Conservation (phyloP, 768 basidiomycete genomes). For the Suillus variegatus region DNA sequence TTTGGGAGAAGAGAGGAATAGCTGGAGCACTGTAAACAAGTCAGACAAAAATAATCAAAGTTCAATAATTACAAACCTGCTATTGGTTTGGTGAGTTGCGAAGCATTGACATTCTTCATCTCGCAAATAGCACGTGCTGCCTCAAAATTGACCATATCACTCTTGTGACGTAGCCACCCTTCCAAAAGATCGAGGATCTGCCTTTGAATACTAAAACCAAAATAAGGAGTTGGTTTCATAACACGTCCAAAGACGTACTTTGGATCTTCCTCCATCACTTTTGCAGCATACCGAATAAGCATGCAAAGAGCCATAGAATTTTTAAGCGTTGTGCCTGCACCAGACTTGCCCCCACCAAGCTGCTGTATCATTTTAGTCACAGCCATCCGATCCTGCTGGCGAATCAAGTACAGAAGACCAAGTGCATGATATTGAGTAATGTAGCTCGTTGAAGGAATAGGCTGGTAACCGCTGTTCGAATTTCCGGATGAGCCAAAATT, state of each 20-base stretch:
- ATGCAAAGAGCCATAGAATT: slow-evolving; percentile 98
- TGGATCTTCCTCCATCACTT: slow-evolving; percentile 97
- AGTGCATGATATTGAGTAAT: slow-evolving; percentile 97
- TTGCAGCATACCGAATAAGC: slow-evolving; percentile 97
- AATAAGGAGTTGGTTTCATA: slow-evolving; percentile 9
- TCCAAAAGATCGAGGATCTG: slow-evolving; percentile 95
- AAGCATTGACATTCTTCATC: slow-evolving; percentile 78
- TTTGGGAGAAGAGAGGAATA: slow-evolving; percentile 96
- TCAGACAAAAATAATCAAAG: slow-evolving; percentile 11
- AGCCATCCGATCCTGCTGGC: slow-evolving; percentile 98
- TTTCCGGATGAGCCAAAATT: slow-evolving; percentile 63
- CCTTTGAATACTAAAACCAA: slow-evolving; percentile 69
- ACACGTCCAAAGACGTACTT: slow-evolving; percentile 64
- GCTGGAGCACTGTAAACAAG: slow-evolving; percentile 70
- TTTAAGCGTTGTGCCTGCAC: slow-evolving; percentile 81
- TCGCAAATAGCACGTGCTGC: slow-evolving; percentile 97
- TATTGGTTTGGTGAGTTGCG: slow-evolving; percentile 85
- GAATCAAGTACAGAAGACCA: slow-evolving; percentile 89
- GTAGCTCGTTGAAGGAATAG: slow-evolving; percentile 85
- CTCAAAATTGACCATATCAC: slow-evolving; percentile 99
- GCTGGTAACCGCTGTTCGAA: slow-evolving; percentile 65
- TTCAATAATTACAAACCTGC: slow-evolving; percentile 57
- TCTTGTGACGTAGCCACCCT: slow-evolving; percentile 96
- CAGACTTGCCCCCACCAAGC: slow-evolving; percentile 85
- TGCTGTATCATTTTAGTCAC: slow-evolving; percentile 99